Percentiles rank a stretch among this genome's conserved stretches.
Evolutionary conservation across 2,329 filamentous ascomycete genomes (phyloP).

Genomic region (Stachybotrys chlorohalonatus): DNA sequence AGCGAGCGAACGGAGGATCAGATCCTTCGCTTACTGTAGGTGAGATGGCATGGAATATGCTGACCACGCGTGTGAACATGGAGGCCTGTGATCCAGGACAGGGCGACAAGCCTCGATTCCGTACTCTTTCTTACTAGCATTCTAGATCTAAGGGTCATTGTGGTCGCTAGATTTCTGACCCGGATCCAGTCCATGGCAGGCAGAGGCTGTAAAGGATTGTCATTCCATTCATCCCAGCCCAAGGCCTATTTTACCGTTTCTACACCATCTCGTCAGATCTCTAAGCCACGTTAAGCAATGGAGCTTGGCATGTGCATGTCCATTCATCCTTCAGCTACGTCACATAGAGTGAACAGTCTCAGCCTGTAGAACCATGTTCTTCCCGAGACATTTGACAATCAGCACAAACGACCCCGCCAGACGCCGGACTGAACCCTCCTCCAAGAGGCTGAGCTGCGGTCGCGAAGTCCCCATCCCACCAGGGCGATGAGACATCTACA

Average conservation of each 20-base stretch:
- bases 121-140: too few species aligned
- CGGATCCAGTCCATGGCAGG: too few species aligned
- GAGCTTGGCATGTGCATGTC: too few species aligned
- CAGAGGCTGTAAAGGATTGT: too few species aligned
- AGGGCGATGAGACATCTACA: not conserved
- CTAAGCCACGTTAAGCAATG: not conserved
- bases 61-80: not conserved
- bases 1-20: not conserved
- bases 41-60: not conserved
- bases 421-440: not conserved
- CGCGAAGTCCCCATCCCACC: not conserved
- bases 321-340: too few species aligned
- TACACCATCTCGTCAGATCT: not conserved
- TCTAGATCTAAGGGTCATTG: too few species aligned
- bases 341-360: not conserved
- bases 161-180: too few species aligned
- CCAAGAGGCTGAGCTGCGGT: not conserved
- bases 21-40: not conserved
- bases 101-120: not conserved
- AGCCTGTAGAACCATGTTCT: not conserved
- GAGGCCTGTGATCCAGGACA: not conserved
- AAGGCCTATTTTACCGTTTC: too few species aligned
- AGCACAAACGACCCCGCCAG: not conserved
- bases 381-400: not conserved
- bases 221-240: too few species aligned